A percentile compares a stretch with the other conserved stretches of the same genome.
These are phyloP conservation scores for Colletotrichum australisinense DNA, from an alignment of 2,329 filamentous ascomycete species.

Conservation along the genomic window DNA sequence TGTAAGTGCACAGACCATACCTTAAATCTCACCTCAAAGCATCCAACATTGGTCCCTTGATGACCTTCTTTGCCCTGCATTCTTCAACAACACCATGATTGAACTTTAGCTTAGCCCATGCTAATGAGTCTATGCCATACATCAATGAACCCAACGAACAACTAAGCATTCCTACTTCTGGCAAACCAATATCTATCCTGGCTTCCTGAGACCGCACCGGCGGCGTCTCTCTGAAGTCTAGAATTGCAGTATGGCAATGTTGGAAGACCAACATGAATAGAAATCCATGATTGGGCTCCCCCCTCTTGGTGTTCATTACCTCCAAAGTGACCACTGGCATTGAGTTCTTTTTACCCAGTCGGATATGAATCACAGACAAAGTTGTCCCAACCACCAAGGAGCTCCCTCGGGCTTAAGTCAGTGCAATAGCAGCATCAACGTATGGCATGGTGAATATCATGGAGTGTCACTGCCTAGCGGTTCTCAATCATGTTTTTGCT, in stretches of 20 bases:
- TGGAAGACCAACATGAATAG: neutral
- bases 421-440: neutral
- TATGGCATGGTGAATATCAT: neutral
- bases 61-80: neutral
- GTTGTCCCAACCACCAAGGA: neutral
- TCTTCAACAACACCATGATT: neutral
- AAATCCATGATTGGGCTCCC: neutral
- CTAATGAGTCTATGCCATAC: neutral
- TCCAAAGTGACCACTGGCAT: no score
- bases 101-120: neutral
- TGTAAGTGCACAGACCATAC: conserved; percentile 23
- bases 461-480: neutral
- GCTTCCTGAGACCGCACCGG: neutral
- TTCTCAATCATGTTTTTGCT: neutral
- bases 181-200: neutral
- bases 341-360: no score
- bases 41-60: neutral
- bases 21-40: conserved; percentile 18
- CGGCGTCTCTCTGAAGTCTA: no score
- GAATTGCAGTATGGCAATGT: no score
- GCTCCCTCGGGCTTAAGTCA: neutral
- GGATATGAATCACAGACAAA: neutral
- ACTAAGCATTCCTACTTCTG: neutral
- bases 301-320: no score
- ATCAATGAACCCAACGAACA: neutral